These are phyloP conservation scores for Urochloa ruziziensis DNA, from an alignment of 176 grass and related monocot species.

Conservation along the genomic window DNA sequence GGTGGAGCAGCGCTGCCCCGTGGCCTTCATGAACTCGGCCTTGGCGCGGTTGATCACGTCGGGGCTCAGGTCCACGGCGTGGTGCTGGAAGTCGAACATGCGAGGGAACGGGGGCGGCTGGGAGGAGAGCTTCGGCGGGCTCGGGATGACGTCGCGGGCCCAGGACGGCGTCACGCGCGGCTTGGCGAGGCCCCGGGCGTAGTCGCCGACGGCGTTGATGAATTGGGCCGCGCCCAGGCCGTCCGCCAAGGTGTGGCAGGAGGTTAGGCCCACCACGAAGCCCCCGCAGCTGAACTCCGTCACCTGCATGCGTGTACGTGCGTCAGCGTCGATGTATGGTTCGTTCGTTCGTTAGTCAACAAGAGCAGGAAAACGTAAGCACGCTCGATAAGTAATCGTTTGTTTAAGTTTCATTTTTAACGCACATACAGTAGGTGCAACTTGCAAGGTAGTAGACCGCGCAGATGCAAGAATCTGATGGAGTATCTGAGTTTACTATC, in stretches of 20 bases:
- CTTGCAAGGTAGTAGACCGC: too few species aligned
- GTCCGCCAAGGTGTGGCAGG: constrained; percentile 75
- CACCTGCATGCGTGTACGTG: constrained; percentile 30
- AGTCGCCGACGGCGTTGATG: constrained; percentile 68
- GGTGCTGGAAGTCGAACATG: background rate
- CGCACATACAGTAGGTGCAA: too few species aligned
- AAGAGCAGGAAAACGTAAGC: too few species aligned
- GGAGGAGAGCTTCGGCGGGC: background rate
- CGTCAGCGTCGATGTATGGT: too few species aligned
- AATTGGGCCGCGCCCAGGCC: constrained; percentile 82
- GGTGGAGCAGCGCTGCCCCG: constrained; percentile 68
- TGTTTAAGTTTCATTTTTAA: too few species aligned
- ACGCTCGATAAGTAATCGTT: too few species aligned
- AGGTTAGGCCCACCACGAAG: constrained; percentile 75
- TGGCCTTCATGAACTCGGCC: constrained; percentile 52
- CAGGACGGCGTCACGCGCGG: constrained; percentile 49
- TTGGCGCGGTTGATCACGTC: constrained; percentile 45
- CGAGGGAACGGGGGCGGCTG: constrained; percentile 31
- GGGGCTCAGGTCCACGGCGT: constrained; percentile 38
- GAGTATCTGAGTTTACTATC: too few species aligned
- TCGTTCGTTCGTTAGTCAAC: too few species aligned
- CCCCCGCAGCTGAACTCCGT: constrained; percentile 84
- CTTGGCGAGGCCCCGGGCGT: constrained; percentile 40
- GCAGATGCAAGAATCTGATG: too few species aligned
- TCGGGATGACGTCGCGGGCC: constrained; percentile 58